Conservation (phyloP, 2,329 filamentous ascomycete genomes). For the Botryotinia convoluta region DNA sequence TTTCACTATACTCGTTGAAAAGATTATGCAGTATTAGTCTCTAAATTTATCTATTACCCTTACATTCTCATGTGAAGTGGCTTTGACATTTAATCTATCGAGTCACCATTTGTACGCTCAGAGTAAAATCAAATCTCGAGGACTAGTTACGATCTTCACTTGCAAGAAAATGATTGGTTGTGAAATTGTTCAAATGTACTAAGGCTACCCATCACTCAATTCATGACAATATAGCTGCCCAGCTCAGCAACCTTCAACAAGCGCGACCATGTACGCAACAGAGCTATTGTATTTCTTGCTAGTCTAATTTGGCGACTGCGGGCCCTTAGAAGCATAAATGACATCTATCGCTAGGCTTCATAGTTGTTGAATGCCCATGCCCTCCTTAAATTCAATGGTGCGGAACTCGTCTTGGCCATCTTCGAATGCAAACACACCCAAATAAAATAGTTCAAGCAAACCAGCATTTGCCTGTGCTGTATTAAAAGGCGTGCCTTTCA, state of each 20-base stretch:
- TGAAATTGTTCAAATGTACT: not conserved
- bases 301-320: no score
- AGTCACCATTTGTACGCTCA: not conserved
- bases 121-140: accelerated
- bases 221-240: not conserved
- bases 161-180: not conserved
- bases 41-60: not conserved
- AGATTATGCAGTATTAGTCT: not conserved
- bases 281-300: no score
- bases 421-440: not conserved
- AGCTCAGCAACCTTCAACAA: not conserved
- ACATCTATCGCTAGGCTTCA: not conserved
- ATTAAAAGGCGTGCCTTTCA: not conserved
- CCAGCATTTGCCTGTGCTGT: not conserved
- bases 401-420: not conserved
- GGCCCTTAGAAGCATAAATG: not conserved
- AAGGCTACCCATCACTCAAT: not conserved
- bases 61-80: not conserved
- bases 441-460: not conserved
- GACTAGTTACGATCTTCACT: not conserved
- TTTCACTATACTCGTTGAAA: not conserved
- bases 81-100: not conserved
- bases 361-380: not conserved
- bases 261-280: no score
- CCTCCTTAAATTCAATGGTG: not conserved